Base-by-base conservation (phyloP, 1,139 yeast species). In the Eremothecium sinecaudum region DNA sequence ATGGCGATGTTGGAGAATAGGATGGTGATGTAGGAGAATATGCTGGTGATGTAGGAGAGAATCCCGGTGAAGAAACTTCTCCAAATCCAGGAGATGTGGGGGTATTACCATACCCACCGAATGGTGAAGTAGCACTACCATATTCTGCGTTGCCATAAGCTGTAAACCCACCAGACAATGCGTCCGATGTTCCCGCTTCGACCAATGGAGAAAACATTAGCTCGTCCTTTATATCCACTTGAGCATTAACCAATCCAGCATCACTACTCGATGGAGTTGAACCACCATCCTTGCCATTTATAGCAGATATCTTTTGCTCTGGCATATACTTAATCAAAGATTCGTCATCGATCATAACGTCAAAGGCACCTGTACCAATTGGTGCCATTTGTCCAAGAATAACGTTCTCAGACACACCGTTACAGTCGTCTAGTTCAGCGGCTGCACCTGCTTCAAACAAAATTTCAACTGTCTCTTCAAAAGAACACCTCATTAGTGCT, bases 381-480 rank as follows among this genome's bases (percentile, higher is more conserved):
- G 98, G 98, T 15, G 98, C 97, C 73, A 90, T 75, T 69, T 92
- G 98, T 35, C 99, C 99, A 55, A 92, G 73, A 71, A 92, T 83
- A 40, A 92, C 94, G 57, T 90, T 92, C 60, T 92, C 97, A 29
- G 98, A 90, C 43, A 92, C 94, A 69, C 99, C 99, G 50, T 87
- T 82, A 63, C 98, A 92, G 50, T 90, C 97, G 64, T 92, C 99
- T 44, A 90, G 67, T 58, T 92, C 98, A 14, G 98, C 98, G 27
- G 93, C 76, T 3, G 97, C 94, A 57, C 95, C 98, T 24, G 99
- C 99, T 56, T 92, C 98, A 51, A 92, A 75, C 56, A 92, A 67
- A 54, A 92, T 90, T 65, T 92, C 98, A 26, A 90, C 98, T 2
- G 99, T 92, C 62, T 92, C 98, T 66, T 92, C 99, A 67, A 92